phyloP scores from a whole-genome alignment of 192 early-diverging fungal species.

The Mortierella claussenii region DNA sequence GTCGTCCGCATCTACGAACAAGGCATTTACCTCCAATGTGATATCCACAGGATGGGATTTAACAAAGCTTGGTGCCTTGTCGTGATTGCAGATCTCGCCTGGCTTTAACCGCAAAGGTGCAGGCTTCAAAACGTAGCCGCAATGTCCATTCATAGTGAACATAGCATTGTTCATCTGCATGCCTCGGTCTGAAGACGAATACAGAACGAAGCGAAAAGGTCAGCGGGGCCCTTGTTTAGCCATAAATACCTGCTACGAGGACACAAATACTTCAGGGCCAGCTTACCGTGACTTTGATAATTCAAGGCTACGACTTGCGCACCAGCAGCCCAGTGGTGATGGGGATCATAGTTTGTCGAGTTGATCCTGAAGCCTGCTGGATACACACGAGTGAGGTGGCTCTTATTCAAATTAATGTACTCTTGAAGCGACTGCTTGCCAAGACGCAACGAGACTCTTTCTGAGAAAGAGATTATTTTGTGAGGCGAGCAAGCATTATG shows the following conservation, averaged over 20 bases:
- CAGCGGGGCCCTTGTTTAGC: too few relatives aligned
- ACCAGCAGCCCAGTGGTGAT: slow-evolving; percentile 82
- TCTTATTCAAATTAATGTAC: slow-evolving; percentile 67
- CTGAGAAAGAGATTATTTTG: slow-evolving; percentile 76
- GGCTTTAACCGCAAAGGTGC: slow-evolving; percentile 39
- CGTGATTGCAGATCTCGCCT: slow-evolving; percentile 29
- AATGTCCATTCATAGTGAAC: slow-evolving; percentile 75
- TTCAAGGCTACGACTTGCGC: slow-evolving; percentile 92
- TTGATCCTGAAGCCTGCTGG: slow-evolving; percentile 81
- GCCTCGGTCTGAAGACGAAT: slow-evolving; percentile 60
- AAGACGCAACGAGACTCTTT: slow-evolving; percentile 67
- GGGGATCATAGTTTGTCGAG: slow-evolving; percentile 88
- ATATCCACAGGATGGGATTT: slow-evolving; percentile 37
- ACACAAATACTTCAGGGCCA: slow-evolving; percentile 4
- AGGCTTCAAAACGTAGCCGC: slow-evolving; percentile 89
- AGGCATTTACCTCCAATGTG: slow-evolving; percentile 52
- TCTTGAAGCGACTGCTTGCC: slow-evolving; percentile 60
- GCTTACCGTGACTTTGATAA: slow-evolving; percentile 80
- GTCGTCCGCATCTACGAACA: too few relatives aligned
- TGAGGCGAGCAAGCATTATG: slow-evolving; percentile 61
- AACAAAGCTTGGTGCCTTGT: slow-evolving; percentile 35
- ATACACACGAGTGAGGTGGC: slow-evolving; percentile 81
- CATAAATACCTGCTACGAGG: too few relatives aligned
- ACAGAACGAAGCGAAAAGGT: background rate
- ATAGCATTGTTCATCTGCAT: slow-evolving; percentile 90